Percentiles rank a stretch among this genome's conserved stretches.
Evolutionary conservation across 2,329 filamentous ascomycete species (phyloP).

Genomic region (Ophiostoma ips): DNA sequence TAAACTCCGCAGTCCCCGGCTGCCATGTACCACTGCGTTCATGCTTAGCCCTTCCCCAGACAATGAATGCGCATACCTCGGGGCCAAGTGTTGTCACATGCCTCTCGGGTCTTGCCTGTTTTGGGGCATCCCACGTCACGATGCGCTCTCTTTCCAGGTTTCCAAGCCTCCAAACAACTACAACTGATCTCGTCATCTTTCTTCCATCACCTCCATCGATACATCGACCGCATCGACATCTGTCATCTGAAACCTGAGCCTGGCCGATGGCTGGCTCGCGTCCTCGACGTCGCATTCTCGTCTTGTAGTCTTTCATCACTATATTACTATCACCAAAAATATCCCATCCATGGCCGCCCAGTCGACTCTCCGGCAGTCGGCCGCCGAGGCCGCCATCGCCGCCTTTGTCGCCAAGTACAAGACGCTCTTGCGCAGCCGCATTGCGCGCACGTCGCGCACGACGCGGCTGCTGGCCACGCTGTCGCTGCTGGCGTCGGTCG

Average conservation of each 20-base stretch:
- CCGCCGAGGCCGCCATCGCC: conserved; percentile 52
- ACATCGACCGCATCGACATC: not conserved
- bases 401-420: conserved; percentile 49
- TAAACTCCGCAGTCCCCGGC: not conserved
- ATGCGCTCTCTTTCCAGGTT: not conserved
- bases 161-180: too few relatives aligned
- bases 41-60: too few relatives aligned
- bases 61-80: not conserved
- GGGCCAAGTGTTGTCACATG: not conserved
- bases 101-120: not conserved
- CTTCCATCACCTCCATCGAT: not conserved
- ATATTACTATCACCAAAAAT: too few relatives aligned
- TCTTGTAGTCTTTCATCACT: not conserved
- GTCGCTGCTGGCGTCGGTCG: conserved; percentile 61
- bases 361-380: conserved; percentile 61
- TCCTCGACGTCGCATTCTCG: not conserved
- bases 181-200: too few relatives aligned
- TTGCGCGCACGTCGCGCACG: conserved; percentile 53
- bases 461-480: conserved; percentile 65
- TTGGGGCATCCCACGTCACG: not conserved
- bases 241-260: not conserved
- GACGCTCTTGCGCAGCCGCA: conserved; percentile 33
- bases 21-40: too few relatives aligned
- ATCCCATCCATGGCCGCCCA: conserved; percentile 87
- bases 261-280: not conserved